These are phyloP conservation scores for Umbilicaria muhlenbergii DNA, from an alignment of 495 filamentous ascomycete species.

Conservation along the genomic window DNA sequence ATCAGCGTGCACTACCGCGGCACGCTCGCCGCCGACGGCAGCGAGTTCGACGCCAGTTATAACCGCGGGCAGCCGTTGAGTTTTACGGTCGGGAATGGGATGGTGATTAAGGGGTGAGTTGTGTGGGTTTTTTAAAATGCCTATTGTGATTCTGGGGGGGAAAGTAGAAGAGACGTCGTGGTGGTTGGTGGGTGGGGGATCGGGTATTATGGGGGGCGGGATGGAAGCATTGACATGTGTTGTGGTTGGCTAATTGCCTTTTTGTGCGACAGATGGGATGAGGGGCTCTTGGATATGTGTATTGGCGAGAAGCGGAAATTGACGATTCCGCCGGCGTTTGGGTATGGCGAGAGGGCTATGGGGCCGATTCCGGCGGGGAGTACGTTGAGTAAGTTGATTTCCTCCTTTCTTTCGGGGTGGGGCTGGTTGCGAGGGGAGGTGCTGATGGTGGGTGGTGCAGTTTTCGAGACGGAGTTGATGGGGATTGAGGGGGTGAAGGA, in stretches of 20 bases:
- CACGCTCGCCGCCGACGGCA: conserved; percentile 40
- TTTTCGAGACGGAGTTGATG: conserved; percentile 89
- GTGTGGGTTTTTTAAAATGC: background rate
- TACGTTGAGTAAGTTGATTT: conserved; percentile 42
- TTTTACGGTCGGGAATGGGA: conserved; percentile 64
- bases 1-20: conserved; percentile 82
- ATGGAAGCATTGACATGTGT: too few relatives aligned
- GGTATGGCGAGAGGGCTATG: conserved; percentile 60
- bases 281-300: conserved; percentile 88
- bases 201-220: background rate
- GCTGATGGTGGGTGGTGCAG: conserved; percentile 23
- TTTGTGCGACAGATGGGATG: conserved; percentile 52
- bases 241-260: background rate
- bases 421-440: background rate
- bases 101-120: conserved; percentile 72
- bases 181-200: background rate
- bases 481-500: conserved; percentile 70
- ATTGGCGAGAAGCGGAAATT: conserved; percentile 87
- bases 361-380: conserved; percentile 67
- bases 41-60: conserved; percentile 48
- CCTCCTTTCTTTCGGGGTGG: conserved; percentile 1
- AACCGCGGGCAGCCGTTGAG: conserved; percentile 56
- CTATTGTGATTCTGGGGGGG: background rate
- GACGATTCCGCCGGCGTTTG: conserved; percentile 76
- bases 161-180: background rate